Evolutionary conservation across 495 filamentous ascomycete species (phyloP).

Genomic region (Penicillium samsonianum): DNA sequence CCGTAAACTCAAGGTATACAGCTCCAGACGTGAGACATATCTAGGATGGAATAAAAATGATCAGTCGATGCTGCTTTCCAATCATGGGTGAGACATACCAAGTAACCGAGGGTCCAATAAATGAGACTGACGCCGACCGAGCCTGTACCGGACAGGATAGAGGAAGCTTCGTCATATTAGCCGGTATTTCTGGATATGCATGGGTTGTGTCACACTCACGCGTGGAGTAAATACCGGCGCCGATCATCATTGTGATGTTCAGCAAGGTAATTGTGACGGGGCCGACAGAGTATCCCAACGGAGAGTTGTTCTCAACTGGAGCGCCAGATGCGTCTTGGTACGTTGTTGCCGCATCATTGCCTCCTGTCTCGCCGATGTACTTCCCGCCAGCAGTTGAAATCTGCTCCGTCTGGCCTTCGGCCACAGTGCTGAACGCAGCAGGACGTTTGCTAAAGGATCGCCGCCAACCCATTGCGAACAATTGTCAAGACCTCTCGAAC

Average conservation of each 20-base stretch:
- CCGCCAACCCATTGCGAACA: not conserved
- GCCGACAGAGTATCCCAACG: slow-evolving; percentile 55
- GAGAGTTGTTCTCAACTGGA: slow-evolving; percentile 53
- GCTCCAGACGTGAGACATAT: slow-evolving; percentile 54
- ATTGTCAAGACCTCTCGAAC: not conserved
- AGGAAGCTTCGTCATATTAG: slow-evolving; percentile 39
- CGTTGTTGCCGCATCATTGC: slow-evolving; percentile 48
- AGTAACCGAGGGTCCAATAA: slow-evolving; percentile 53
- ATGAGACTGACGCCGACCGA: slow-evolving; percentile 54
- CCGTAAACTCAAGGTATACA: slow-evolving; percentile 54
- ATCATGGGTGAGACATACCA: slow-evolving; percentile 23
- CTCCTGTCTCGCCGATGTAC: slow-evolving; percentile 47
- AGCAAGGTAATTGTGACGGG: slow-evolving; percentile 55
- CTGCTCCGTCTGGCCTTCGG: not conserved
- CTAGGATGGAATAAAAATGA: slow-evolving; percentile 12
- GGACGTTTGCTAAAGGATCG: not conserved
- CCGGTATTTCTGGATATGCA: not conserved
- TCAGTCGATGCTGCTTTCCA: not conserved
- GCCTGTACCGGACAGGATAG: slow-evolving; percentile 49
- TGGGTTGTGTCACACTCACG: slow-evolving; percentile 14
- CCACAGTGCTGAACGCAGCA: not conserved
- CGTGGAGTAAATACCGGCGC: slow-evolving; percentile 57
- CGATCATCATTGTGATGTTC: slow-evolving; percentile 59
- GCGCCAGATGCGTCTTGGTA: slow-evolving; percentile 58
- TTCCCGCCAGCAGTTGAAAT: not conserved